These are phyloP conservation scores for Phytophthora pinifolia DNA, from an alignment of 352 stramenopile genomes.

Conservation along the genomic window DNA sequence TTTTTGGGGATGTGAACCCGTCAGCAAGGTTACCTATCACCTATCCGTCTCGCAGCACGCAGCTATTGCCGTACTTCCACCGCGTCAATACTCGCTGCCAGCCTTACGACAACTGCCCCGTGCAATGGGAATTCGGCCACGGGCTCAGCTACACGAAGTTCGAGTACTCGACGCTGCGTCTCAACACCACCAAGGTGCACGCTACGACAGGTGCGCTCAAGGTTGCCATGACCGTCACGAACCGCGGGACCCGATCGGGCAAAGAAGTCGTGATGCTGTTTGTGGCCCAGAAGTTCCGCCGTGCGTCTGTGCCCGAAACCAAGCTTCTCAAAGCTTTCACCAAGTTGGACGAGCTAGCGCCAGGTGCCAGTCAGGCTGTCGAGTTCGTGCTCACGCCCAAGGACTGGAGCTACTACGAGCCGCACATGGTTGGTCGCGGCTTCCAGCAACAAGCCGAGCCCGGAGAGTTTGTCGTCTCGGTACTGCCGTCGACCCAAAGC, in stretches of 20 bases:
- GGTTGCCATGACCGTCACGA: slow-evolving; percentile 63
- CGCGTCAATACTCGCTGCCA: slow-evolving; percentile 62
- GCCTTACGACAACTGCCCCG: slow-evolving; percentile 48
- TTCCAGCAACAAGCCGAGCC: slow-evolving; percentile 39
- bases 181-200: slow-evolving; percentile 39
- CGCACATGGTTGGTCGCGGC: slow-evolving; percentile 40
- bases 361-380: slow-evolving; percentile 34
- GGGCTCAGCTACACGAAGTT: slow-evolving; percentile 73
- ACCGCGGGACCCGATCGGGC: slow-evolving; percentile 44
- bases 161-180: slow-evolving; percentile 49
- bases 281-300: slow-evolving; percentile 51
- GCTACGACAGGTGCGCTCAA: slow-evolving; percentile 34
- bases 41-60: slow-evolving; percentile 51
- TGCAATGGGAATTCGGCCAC: slow-evolving; percentile 67
- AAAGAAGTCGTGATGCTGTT: slow-evolving; percentile 80
- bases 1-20: slow-evolving; percentile 70
- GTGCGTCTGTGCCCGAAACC: slow-evolving; percentile 54
- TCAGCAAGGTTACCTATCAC: slow-evolving; percentile 81
- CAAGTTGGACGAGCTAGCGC: slow-evolving; percentile 49
- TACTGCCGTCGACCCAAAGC: slow-evolving; percentile 28
- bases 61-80: slow-evolving; percentile 70
- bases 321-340: slow-evolving; percentile 80
- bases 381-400: slow-evolving; percentile 41
- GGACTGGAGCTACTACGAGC: slow-evolving; percentile 61
- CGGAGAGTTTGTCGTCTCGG: slow-evolving; percentile 57